These are phyloP conservation scores for Pseudogymnoascus sp. DNA, from an alignment of 2,329 filamentous ascomycete genomes.

Conservation along the genomic window DNA sequence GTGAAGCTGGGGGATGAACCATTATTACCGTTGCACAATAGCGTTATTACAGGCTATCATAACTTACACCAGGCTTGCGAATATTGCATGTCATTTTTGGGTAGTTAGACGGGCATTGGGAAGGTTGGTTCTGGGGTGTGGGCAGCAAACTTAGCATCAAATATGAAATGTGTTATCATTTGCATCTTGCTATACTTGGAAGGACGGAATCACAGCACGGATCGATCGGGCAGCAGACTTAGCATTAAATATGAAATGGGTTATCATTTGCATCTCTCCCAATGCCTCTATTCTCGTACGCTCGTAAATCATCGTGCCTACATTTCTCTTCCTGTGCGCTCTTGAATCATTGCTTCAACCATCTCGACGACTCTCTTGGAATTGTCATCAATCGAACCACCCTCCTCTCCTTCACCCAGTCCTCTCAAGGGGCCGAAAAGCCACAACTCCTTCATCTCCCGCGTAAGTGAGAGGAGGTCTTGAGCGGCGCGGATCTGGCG, in stretches of 20 bases:
- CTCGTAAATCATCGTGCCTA: background rate
- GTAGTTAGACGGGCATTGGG: background rate
- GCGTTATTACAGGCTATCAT: background rate
- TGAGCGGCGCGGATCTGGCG: constrained; percentile 29
- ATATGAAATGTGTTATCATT: background rate
- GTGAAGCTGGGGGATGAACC: background rate
- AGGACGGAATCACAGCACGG: background rate
- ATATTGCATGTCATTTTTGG: constrained; percentile 7
- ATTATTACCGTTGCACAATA: background rate
- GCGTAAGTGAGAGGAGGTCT: constrained; percentile 40
- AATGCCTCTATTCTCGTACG: background rate
- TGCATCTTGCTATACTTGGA: background rate
- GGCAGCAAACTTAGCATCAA: constrained; percentile 3
- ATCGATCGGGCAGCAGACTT: background rate
- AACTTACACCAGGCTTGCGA: background rate
- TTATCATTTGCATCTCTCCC: background rate
- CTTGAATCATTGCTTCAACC: constrained; percentile 23
- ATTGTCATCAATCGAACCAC: constrained; percentile 33
- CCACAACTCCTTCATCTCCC: constrained; percentile 45
- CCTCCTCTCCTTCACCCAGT: constrained; percentile 37
- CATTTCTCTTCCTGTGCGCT: constrained; percentile 11
- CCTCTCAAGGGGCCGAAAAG: constrained; percentile 41
- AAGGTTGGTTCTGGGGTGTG: background rate
- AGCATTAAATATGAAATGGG: background rate
- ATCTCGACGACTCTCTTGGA: constrained; percentile 28